A percentile compares a stretch with the other conserved stretches of the same genome.
These are phyloP conservation scores for Cutaneotrichosporon cavernicola DNA, from an alignment of 1,284 basidiomycete species.

Conservation along the genomic window DNA sequence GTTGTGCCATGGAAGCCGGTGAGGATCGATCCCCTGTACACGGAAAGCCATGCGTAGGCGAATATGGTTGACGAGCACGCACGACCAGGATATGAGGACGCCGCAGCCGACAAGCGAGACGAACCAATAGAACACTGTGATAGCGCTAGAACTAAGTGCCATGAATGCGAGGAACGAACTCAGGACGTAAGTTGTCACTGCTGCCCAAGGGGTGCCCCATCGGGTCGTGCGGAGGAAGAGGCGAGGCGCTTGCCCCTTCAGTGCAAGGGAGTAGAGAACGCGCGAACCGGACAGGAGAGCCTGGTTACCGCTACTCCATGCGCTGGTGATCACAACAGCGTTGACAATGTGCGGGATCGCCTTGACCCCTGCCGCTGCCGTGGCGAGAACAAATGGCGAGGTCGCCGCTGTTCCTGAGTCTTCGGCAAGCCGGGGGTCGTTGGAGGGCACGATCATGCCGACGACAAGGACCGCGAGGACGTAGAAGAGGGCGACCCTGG, in stretches of 20 bases:
- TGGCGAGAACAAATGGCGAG: conserved; percentile 67
- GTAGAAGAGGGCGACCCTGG: conserved; percentile 58
- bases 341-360: conserved; percentile 56
- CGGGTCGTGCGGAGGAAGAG: conserved; percentile 57
- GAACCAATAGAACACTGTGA: conserved; percentile 42
- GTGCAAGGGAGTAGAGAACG: conserved; percentile 54
- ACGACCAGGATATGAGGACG: conserved; percentile 37
- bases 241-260: conserved; percentile 55
- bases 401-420: conserved; percentile 61
- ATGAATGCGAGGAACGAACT: conserved; percentile 51
- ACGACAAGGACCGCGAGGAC: conserved; percentile 59
- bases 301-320: conserved; percentile 29
- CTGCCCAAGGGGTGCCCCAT: conserved; percentile 50
- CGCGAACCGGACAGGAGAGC: conserved; percentile 37
- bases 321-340: conserved; percentile 37
- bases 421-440: conserved; percentile 21
- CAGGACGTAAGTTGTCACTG: conserved; percentile 35
- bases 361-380: conserved; percentile 66
- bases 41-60: conserved; percentile 21
- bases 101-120: conserved; percentile 33
- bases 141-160: conserved; percentile 34
- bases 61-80: conserved; percentile 29
- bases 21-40: conserved; percentile 22
- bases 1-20: conserved; percentile 31
- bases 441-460: conserved; percentile 63